Evolutionary conservation across 2,329 filamentous ascomycete genomes (phyloP), one percentile per base, ranked within the genome.

Genomic region (Verticillium albo-atrum): DNA sequence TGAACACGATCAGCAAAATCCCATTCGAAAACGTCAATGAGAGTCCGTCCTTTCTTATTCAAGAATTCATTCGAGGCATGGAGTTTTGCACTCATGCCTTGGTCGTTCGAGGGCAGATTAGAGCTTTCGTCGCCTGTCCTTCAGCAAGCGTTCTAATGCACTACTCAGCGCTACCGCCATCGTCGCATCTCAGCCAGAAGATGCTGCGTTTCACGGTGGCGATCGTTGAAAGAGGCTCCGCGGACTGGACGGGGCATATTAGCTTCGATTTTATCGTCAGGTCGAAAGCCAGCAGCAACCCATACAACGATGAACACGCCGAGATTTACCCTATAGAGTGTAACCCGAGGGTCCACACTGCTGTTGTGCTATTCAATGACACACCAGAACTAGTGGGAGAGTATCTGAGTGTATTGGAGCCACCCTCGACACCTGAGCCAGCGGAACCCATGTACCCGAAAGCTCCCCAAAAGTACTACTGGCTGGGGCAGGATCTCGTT

Each of bases 31-130:
- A 50, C 25, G 42, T n/a, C 10, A 50, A 50, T 23, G n/a, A 23
- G 20, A 23, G 7, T 25, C 7, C 42, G 5, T 83, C 88, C 0
- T 91, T 86, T 81, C 79, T 91, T 61, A 69, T 92, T 26, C 89
- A 93, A 68, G 85, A 91, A 68, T 90, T 82, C 69, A 83, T 90
- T 62, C 60, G 67, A 0, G 78, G 80, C 0, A 77, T 79, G 0
- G 89, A 92, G 69, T 92, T 87, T 68, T 90, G 87, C 71, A 91
- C 89, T 0, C 89, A 92, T 65, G 75, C 88, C 0, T 77, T 92
- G 3, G 74, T 92, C 4, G 77, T 92, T n/a, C 73, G 77, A 0
- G 89, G 89, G 1, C 72, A 81, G 34, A 81, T 93, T 17, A 82
- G 82, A 55, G 83, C 82, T 0, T 91, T 92, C 64, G 82, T 85